Base-by-base conservation (phyloP, 1,284 basidiomycete species). In the Cryptococcus sp. region DNA sequence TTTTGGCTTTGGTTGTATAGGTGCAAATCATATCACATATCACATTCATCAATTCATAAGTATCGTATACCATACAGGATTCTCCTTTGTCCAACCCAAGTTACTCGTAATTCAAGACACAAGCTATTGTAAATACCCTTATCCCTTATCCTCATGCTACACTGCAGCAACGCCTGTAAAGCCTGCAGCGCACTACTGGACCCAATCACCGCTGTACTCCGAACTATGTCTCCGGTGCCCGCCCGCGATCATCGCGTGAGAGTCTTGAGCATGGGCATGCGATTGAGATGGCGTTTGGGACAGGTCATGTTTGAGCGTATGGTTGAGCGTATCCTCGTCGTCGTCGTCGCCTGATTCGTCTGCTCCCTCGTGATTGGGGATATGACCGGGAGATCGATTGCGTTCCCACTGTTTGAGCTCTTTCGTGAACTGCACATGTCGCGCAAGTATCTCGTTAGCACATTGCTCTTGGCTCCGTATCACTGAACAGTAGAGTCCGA, bases 391-490 rank as follows among this genome's bases (percentile, higher is more conserved):
- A 31, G 73, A 75, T 39, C 74, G 62, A 11, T 71, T 68, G 53
- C 71, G 60, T 60, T 76, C 73, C 76, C 76, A 78, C 62, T 78
- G 73, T 53, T 75, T 74, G 2, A 78, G 62, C 60, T 78, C 74
- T 57, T 76, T 76, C 10, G 74, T 70, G 48, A 78, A 75, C 74
- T 76, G 54, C n/a, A 13, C 38, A 47, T 17, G 20, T 13, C 20
- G 13, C 4, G 4, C 41, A 44, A 44, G 16, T 44, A 44, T 44
- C 41, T 44, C 5, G 41, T 20, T 13, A 44, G 27, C 27, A 31
- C 27, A n/a, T n/a, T n/a, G n/a, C n/a, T n/a, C n/a, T 31, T 10
- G 4, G 27, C 27, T 31, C 27, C 10, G 27, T 31, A 4, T 31
- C 27, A 31, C 27, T 5, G 27, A 10, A 31, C 27, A 31, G 27